phyloP scores from a whole-genome alignment of 352 stramenopile species.

The Globisporangium heterothallicum region DNA sequence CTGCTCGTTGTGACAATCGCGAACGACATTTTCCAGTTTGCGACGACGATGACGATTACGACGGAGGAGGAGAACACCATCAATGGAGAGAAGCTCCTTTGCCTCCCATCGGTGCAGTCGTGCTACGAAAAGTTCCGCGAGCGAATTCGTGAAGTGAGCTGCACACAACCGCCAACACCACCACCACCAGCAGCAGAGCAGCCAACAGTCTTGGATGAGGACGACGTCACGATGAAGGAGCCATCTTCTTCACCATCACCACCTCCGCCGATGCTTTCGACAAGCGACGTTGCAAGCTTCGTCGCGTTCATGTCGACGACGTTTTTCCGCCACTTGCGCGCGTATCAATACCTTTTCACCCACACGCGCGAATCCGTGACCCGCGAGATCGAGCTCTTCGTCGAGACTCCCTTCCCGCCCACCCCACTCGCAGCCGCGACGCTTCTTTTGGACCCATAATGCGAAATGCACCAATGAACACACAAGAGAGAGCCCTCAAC shows the following conservation, averaged over 20 bases:
- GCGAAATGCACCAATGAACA: not conserved
- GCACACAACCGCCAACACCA: slow-evolving; percentile 7
- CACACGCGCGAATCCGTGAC: slow-evolving; percentile 23
- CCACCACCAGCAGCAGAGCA: not conserved
- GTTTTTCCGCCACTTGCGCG: slow-evolving; percentile 59
- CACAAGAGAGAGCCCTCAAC: not conserved
- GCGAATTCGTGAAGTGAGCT: slow-evolving; percentile 18
- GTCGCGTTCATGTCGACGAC: slow-evolving; percentile 67
- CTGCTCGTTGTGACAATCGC: slow-evolving; percentile 42
- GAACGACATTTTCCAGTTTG: slow-evolving; percentile 49
- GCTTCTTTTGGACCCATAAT: not conserved
- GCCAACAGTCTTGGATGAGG: not conserved
- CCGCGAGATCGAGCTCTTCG: slow-evolving; percentile 22
- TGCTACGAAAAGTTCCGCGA: slow-evolving; percentile 37
- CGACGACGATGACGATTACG: slow-evolving; percentile 17
- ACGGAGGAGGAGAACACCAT: slow-evolving; percentile 8
- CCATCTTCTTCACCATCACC: not conserved
- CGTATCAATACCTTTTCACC: slow-evolving; percentile 58
- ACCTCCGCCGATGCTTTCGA: slow-evolving; percentile 16
- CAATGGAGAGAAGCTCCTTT: not conserved
- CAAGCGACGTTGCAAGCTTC: slow-evolving; percentile 41
- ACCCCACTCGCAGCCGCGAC: slow-evolving; percentile 26
- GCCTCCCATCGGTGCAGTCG: slow-evolving; percentile 22
- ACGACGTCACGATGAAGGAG: slow-evolving; percentile 1
- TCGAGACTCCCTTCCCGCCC: slow-evolving; percentile 46